Evolutionary conservation across 495 filamentous ascomycete genomes (phyloP), one percentile per base, ranked within the genome.

Genomic region (Aspergillus ellipticus): DNA sequence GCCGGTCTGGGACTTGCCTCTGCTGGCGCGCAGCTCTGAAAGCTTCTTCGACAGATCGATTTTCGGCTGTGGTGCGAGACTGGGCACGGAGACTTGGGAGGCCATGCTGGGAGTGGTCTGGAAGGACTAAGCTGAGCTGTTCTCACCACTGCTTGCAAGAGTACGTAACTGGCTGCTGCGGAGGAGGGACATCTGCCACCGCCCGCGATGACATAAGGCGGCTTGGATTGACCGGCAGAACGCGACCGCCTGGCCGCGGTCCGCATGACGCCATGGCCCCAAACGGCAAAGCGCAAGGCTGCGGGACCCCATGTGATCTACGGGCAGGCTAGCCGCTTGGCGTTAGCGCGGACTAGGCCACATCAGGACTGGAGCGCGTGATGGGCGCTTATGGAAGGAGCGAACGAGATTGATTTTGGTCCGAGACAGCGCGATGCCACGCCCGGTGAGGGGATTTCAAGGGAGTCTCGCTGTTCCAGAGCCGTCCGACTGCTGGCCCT

Each of bases 21-120:
- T 72, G 45, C 84, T 84, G 22, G 88, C 83, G 53, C 85, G 80
- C 3, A 92, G 74, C 56, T 85, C 85, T n/a, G 86, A 85, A 20
- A 90, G 78, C 51, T 79, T 83, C 55, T 84, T 75, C 46, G 78
- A 81, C 10, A 85, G 72, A 63, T 84, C 81, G 21, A 85, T 76
- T 53, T 85, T 83, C 16, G 67, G 63, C 43, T 66, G 46, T 46
- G 66, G 51, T 20, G 71, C 47, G 15, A 56, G 42, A 24, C 53
- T 41, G 10, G 63, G 54, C 28, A 47, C 50, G 6, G 60, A 26
- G 17, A 45, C 39, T 16, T 60, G 49, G 22, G 72, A 66, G 15
- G 69, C 64, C 70, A 73, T 74, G 19, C 16, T 64, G 59, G 49
- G 22, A 15, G n/a, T n/a, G 11, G 6, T 28, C 7, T 4, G 13